Percentiles rank a stretch among this genome's conserved stretches.
Conservation (phyloP, 2,329 filamentous ascomycete species). For the Fusarium coicis region DNA sequence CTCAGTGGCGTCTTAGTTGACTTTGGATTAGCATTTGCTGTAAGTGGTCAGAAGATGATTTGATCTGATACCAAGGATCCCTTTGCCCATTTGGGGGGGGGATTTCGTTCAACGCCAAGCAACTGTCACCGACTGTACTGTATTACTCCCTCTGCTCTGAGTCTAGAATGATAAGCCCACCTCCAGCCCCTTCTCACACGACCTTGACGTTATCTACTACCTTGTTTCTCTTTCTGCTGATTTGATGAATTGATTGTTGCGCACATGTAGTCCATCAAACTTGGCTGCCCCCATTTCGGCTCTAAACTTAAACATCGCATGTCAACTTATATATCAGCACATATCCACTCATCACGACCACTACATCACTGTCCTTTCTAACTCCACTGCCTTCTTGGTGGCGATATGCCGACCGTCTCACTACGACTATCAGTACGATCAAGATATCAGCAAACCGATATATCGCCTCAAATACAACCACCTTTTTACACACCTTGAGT, state of each 20-base stretch:
- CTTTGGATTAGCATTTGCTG: constrained; percentile 1
- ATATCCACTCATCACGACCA: neutral
- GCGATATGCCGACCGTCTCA: constrained; percentile 35
- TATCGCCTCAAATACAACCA: constrained; percentile 2
- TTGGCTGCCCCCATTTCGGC: constrained; percentile 10
- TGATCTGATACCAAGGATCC: constrained; percentile 8
- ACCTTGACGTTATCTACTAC: constrained; percentile 18
- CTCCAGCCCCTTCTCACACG: constrained; percentile 36
- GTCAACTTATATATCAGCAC: constrained; percentile 7
- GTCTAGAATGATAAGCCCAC: constrained; percentile 42
- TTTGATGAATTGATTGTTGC: neutral
- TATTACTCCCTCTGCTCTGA: neutral
- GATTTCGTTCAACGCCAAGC: constrained; percentile 34
- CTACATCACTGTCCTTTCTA: neutral
- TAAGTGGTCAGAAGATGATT: neutral
- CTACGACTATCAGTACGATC: constrained; percentile 21
- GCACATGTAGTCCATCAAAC: neutral
- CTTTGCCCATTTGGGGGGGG: constrained; percentile 1
- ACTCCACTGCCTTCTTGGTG: constrained; percentile 12
- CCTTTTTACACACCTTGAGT: neutral
- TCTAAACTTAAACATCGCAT: constrained; percentile 6
- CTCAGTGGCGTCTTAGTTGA: constrained; percentile 25
- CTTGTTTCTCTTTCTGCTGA: constrained; percentile 11
- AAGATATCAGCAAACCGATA: constrained; percentile 13
- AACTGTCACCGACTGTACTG: constrained; percentile 27